These are phyloP conservation scores for Actinidia chinensis DNA, from an alignment of 179 eudicot species.

Conservation along the genomic window DNA sequence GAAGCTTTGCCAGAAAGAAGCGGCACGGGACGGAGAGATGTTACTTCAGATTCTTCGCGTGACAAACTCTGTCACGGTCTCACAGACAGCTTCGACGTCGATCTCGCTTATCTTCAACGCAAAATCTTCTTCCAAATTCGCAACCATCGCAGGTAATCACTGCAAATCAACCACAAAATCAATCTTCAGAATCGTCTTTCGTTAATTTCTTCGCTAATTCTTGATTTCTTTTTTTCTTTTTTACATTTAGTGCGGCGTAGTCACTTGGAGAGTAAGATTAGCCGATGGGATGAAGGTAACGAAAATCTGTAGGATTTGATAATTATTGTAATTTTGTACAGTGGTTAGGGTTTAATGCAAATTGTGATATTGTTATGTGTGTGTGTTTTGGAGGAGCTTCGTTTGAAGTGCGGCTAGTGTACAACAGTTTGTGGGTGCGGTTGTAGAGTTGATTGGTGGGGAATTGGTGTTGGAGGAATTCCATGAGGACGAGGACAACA, in stretches of 20 bases:
- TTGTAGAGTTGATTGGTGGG: conserved; percentile 73
- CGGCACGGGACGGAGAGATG: conserved; percentile 29
- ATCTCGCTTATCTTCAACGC: conserved; percentile 84
- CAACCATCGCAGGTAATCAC: conserved; percentile 40
- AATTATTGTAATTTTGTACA: neutral
- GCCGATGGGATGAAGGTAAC: conserved; percentile 83
- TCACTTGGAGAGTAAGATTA: conserved; percentile 62
- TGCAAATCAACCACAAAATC: neutral
- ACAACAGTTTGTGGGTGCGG: conserved; percentile 71
- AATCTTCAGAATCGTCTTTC: neutral
- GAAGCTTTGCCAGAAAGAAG: no score
- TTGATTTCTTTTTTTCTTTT: neutral
- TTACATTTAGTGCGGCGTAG: conserved; percentile 36
- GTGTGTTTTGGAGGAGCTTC: conserved; percentile 53
- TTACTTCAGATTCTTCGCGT: conserved; percentile 76
- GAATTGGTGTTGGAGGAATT: conserved; percentile 77
- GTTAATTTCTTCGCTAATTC: neutral
- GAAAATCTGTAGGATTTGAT: neutral
- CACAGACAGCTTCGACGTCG: conserved; percentile 79
- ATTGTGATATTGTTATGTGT: neutral
- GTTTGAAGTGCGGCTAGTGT: conserved; percentile 70
- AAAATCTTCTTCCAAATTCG: conserved; percentile 61
- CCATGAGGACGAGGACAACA: conserved; percentile 44
- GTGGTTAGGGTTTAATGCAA: neutral
- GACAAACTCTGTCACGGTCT: conserved; percentile 75